phyloP scores from a whole-genome alignment of 345 rosid species.

The Sonneratia caseolaris region DNA sequence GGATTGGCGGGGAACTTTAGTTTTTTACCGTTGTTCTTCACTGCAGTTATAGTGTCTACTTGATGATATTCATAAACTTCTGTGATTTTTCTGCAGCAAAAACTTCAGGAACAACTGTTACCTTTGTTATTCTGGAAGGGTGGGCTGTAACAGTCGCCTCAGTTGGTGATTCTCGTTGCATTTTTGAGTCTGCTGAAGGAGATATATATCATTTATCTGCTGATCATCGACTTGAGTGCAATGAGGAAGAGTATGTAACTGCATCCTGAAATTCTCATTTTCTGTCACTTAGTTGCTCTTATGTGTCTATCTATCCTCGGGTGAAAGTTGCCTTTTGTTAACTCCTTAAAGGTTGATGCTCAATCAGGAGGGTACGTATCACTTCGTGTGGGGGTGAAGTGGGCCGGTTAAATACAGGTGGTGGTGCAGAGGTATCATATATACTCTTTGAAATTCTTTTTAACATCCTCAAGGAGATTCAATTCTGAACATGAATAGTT shows the following conservation, averaged over 20 bases:
- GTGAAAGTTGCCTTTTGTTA: slow-evolving; percentile 8
- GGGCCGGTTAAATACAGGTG: slow-evolving; percentile 93
- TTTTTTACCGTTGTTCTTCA: not conserved
- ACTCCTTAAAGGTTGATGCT: slow-evolving; percentile 10
- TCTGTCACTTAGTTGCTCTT: not conserved
- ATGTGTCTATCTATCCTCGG: not conserved
- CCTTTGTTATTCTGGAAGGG: slow-evolving; percentile 88
- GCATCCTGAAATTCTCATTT: not conserved
- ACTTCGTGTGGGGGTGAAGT: slow-evolving; percentile 99
- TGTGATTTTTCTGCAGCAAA: slow-evolving; percentile 40
- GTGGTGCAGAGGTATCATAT: slow-evolving; percentile 83
- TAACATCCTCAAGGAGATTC: not conserved
- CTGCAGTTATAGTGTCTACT: not conserved
- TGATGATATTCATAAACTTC: not conserved
- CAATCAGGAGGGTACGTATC: slow-evolving; percentile 71
- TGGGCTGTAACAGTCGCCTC: slow-evolving; percentile 93
- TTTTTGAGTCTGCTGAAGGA: slow-evolving; percentile 94
- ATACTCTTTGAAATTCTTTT: slow-evolving; percentile 10
- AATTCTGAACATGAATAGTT: too few relatives aligned
- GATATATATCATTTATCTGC: slow-evolving; percentile 79
- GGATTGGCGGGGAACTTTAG: not conserved
- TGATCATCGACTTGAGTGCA: slow-evolving; percentile 94
- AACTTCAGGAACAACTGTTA: slow-evolving; percentile 91
- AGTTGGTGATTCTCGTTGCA: slow-evolving; percentile 96
- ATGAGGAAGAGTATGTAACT: slow-evolving; percentile 77